Conservation (phyloP, 1,139 yeast species). For the Taiozyma onychis region DNA sequence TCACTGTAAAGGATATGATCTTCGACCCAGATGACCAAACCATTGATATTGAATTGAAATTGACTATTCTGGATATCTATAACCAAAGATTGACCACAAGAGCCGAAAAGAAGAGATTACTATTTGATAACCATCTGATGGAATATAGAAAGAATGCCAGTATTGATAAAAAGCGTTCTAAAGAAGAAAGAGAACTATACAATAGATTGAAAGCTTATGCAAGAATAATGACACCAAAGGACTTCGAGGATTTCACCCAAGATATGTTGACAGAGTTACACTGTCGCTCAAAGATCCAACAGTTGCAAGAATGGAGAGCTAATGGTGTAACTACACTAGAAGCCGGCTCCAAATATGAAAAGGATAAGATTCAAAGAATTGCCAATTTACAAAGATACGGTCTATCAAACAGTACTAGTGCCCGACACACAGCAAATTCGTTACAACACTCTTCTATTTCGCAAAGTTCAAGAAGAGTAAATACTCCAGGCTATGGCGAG, state of each 20-base stretch:
- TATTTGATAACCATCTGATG: conserved; percentile 69
- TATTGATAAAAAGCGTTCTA: conserved; percentile 69
- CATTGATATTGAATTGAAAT: conserved; percentile 82
- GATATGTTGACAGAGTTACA: conserved; percentile 75
- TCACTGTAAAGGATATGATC: conserved; percentile 88
- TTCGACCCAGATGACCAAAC: conserved; percentile 91
- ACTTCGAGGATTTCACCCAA: conserved; percentile 66
- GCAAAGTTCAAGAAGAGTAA: conserved; percentile 9
- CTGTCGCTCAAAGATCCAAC: conserved; percentile 77
- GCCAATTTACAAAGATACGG: conserved; percentile 62
- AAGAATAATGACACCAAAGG: conserved; percentile 71
- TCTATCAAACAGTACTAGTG: conserved; percentile 14
- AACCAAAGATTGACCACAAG: conserved; percentile 84
- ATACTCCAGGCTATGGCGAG: conserved; percentile 9
- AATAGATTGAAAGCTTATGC: conserved; percentile 77
- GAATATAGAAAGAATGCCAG: conserved; percentile 65
- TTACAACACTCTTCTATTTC: conserved; percentile 15
- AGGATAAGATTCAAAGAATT: conserved; percentile 66
- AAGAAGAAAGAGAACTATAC: conserved; percentile 82
- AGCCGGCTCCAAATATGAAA: conserved; percentile 80
- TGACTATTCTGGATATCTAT: conserved; percentile 83
- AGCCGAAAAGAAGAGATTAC: conserved; percentile 84
- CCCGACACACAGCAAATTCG: conserved; percentile 25
- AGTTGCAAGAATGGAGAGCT: conserved; percentile 87
- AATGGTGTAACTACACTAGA: conserved; percentile 84